Evolutionary conservation across 2,329 filamentous ascomycete genomes (phyloP), one percentile per base, ranked within the genome.

Genomic region (Epichloe coenophiala): DNA sequence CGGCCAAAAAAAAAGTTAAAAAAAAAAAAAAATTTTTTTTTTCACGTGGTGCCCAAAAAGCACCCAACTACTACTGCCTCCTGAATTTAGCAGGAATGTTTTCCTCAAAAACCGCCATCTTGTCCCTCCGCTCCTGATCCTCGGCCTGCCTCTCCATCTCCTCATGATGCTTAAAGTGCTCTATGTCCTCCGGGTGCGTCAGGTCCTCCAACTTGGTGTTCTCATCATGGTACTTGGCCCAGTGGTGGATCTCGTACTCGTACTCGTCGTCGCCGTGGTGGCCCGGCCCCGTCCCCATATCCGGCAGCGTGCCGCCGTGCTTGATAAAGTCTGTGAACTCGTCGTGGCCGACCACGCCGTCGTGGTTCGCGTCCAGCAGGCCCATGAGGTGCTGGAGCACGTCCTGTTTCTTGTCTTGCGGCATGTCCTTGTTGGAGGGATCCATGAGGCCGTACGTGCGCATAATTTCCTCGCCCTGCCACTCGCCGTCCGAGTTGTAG

Each of bases 161-260:
- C 61, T 97, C 90, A 65, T 98, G 93, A 64, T 86, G 84, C 64
- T 77, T 80, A 69, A 98, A 98, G 71, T 98, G 93, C 68, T 84
- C 90, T 63, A 97, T 95, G 62, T 98, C 93, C 69, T 97, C 93
- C 0, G 90, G 90, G 63, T 98, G 93, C 2, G 78, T 95, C 63
- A 98, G 71, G 59, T 97, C 93, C 66, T 96, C 93, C 64, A 95
- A 81, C 60, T 78, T 87, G 2, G 88, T 89, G 63, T 90, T 81
- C 59, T 88, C 84, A 59, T 82, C 76, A 63, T 86, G 82, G 61
- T 81, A 83, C 73, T 93, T 93, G 65, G 98, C 91, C 75, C 90
- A 98, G 66, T 98, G 93, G 65, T 98, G 93, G 56, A 98, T 96
- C 71, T 95, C 90, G 65, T 95, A 95, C 71, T 95, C 89, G 66